These are phyloP conservation scores for Sordariomycetes sp. DNA, from an alignment of 2,329 filamentous ascomycete genomes.

Conservation along the genomic window DNA sequence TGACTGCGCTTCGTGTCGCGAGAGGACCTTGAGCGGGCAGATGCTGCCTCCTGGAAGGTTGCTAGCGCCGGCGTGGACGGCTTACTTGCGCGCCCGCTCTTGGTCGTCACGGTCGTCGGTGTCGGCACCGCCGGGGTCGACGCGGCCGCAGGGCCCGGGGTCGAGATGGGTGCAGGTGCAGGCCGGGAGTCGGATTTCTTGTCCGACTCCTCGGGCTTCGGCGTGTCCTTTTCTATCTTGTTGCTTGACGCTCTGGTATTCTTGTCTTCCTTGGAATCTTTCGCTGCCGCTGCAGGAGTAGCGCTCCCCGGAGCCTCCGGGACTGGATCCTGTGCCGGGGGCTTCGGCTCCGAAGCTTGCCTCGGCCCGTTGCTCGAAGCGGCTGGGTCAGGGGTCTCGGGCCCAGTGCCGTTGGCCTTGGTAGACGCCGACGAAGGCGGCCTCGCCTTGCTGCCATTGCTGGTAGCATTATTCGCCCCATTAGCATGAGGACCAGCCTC, in stretches of 20 bases:
- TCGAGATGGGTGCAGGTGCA: constrained; percentile 8
- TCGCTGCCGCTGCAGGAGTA: constrained; percentile 5
- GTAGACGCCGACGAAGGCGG: constrained; percentile 51
- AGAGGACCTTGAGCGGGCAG: constrained; percentile 40
- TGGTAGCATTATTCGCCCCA: background rate
- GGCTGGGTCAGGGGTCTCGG: constrained; percentile 24
- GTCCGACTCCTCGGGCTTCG: constrained; percentile 15
- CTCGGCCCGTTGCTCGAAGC: constrained; percentile 8
- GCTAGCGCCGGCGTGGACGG: constrained; percentile 53
- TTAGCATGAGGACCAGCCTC: constrained; percentile 24
- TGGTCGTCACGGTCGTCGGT: constrained; percentile 43
- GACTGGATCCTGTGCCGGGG: constrained; percentile 9
- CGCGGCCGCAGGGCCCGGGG: constrained; percentile 6
- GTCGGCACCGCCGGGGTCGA: constrained; percentile 5
- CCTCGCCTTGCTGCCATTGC: constrained; percentile 30
- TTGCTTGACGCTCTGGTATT: background rate
- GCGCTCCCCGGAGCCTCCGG: background rate
- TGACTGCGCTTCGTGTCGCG: constrained; percentile 41
- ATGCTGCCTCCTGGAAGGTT: constrained; percentile 45
- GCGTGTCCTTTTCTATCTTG: constrained; percentile 21
- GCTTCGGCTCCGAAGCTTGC: constrained; percentile 14
- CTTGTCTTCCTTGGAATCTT: constrained; percentile 36
- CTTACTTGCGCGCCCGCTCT: constrained; percentile 56
- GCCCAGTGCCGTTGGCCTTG: constrained; percentile 44
- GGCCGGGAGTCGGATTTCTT: constrained; percentile 7